phyloP scores from a whole-genome alignment of 148 eudicot species.

The Rhododendron vialii region DNA sequence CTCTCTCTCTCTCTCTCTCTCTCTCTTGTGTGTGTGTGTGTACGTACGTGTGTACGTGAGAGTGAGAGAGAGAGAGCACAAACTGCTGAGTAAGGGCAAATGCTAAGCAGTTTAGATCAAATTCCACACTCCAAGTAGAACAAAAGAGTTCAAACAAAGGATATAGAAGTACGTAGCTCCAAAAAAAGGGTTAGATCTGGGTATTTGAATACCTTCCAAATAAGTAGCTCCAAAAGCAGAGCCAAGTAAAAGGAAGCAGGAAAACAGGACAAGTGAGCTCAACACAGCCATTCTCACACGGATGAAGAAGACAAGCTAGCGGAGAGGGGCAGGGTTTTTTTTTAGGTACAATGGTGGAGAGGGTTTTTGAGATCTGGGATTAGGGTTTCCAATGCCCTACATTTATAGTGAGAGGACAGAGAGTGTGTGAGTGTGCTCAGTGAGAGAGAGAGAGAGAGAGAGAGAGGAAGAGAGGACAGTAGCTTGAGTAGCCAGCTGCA shows the following conservation, averaged over 20 bases:
- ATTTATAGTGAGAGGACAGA: not conserved
- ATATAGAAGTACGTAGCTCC: not conserved
- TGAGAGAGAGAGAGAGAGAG: not conserved
- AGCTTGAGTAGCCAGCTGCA: too few relatives aligned
- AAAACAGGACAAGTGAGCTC: slow-evolving; percentile 22
- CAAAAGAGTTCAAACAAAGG: not conserved
- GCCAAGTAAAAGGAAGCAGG: slow-evolving; percentile 23
- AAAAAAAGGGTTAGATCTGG: not conserved
- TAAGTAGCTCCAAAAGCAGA: slow-evolving; percentile 30
- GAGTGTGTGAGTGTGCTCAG: not conserved
- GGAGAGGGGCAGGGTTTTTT: not conserved
- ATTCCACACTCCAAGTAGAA: not conserved
- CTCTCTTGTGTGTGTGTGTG: too few relatives aligned
- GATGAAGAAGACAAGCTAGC: not conserved
- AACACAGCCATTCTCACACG: slow-evolving; percentile 20
- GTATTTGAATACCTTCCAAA: slow-evolving; percentile 21
- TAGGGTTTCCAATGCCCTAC: not conserved
- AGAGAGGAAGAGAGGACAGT: not conserved
- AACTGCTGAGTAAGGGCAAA: not conserved
- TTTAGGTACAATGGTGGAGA: not conserved
- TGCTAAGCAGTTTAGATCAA: not conserved
- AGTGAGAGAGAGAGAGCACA: not conserved
- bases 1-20: too few relatives aligned
- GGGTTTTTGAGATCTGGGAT: not conserved
- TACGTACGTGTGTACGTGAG: too few relatives aligned